Evolutionary conservation across 768 basidiomycete genomes (phyloP).

Genomic region (Tylopilus sp.): DNA sequence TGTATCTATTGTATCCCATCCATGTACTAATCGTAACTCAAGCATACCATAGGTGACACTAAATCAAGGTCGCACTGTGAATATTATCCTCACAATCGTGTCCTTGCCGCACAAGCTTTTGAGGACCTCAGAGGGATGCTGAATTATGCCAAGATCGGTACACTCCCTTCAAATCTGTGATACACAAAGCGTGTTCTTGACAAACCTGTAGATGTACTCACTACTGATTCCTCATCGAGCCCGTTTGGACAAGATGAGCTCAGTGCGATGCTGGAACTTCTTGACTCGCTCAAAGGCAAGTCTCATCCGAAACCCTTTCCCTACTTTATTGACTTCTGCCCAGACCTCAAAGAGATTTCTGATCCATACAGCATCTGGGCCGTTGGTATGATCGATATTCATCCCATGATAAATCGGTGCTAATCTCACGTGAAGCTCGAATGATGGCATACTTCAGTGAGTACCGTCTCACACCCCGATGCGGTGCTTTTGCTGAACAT

Average conservation of each 20-base stretch:
- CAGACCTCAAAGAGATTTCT: not conserved
- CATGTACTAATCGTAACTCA: not conserved
- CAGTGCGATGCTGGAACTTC: slow-evolving; percentile 7
- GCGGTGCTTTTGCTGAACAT: not conserved
- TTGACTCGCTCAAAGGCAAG: slow-evolving; percentile 15
- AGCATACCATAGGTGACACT: not conserved
- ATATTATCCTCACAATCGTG: slow-evolving; percentile 9
- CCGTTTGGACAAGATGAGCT: slow-evolving; percentile 14
- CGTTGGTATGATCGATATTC: slow-evolving; percentile 2
- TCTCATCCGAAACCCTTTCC: not conserved
- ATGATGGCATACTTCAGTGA: slow-evolving; percentile 12
- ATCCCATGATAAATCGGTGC: not conserved
- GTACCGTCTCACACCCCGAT: not conserved
- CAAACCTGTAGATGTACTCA: slow-evolving; percentile 7
- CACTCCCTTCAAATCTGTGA: not conserved
- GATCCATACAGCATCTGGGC: slow-evolving; percentile 1
- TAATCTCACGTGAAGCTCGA: slow-evolving; percentile 7
- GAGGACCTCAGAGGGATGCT: slow-evolving; percentile 14
- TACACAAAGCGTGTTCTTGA: not conserved
- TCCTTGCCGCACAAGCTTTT: slow-evolving; percentile 4
- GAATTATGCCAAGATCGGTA: slow-evolving; percentile 13
- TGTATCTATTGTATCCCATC: not conserved
- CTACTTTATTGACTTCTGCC: not conserved
- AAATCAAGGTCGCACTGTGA: slow-evolving; percentile 15
- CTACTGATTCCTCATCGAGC: slow-evolving; percentile 15